Evolutionary conservation across 2,329 filamentous ascomycete genomes (phyloP), one percentile per base, ranked within the genome.

Genomic region (Mycosphaerella sp.): DNA sequence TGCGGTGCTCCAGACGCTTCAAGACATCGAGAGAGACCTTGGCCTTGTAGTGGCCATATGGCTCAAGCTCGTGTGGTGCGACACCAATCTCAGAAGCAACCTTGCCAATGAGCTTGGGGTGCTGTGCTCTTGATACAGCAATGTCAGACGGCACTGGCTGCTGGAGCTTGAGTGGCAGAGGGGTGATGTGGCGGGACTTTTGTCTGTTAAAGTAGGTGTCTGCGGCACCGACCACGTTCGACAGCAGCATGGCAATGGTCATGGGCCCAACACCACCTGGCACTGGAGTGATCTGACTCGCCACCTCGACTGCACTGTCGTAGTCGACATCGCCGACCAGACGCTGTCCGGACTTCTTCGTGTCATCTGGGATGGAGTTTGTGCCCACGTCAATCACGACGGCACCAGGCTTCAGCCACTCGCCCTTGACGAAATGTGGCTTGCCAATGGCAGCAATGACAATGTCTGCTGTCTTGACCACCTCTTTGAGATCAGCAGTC

Each of bases 351-450:
- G 89, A 95, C 77, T 96, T 96, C 77, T 87, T 95, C 58, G 86
- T 85, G 38, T 83, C 78, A 69, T 98, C 93, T 5, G 88, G 82
- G 54, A 97, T 84, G 77, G 90, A 96, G 77, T 98, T 98, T 61
- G 91, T 98, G 58, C 93, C 93, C 14, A 98, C 93, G 67, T 98
- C 93, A 66, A 98, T 95, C 40, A 98, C 90, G 5, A 98, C 86
- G n/a, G 82, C 89, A 36, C 91, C 93, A 14, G 87, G 84, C 79
- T 97, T 98, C 61, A 98, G 71, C 90, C 91, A 97, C 57, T 95
- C 89, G 61, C 91, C 93, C 74, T 93, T 92, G 67, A 98, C 85
- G 66, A 95, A 95, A 54, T 82, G 81, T 7, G 92, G 79, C 69
- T 89, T 80, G 32, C 93, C 93, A 72, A 98, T 95, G 54, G 93